These are phyloP conservation scores for Trypanosomatidae sp. DNA, from an alignment of 208 protist species.

Conservation along the genomic window DNA sequence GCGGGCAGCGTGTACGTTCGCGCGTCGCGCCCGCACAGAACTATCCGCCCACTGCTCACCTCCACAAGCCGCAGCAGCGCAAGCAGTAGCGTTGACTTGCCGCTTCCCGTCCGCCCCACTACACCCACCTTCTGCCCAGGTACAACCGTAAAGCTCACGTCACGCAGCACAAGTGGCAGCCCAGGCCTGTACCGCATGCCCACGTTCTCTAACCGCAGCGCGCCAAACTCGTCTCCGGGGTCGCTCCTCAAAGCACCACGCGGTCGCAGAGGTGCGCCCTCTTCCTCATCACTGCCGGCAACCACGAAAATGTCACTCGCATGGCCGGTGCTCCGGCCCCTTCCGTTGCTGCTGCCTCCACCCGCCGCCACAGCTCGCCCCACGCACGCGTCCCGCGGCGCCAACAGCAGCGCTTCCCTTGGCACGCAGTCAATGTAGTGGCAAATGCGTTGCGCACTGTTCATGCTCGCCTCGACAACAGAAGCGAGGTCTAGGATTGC, in stretches of 20 bases:
- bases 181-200: slow-evolving; percentile 66
- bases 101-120: slow-evolving; percentile 83
- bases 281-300: neutral
- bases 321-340: slow-evolving; percentile 4
- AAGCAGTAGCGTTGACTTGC: slow-evolving; percentile 85
- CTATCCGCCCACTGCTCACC: slow-evolving; percentile 50
- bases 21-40: slow-evolving; percentile 41
- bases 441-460: slow-evolving; percentile 76
- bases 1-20: slow-evolving; percentile 37
- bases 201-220: slow-evolving; percentile 31
- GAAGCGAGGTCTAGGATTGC: slow-evolving; percentile 58
- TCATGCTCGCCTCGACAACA: slow-evolving; percentile 81
- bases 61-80: slow-evolving; percentile 76
- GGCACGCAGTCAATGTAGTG: slow-evolving; percentile 65
- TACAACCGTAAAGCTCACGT: slow-evolving; percentile 26
- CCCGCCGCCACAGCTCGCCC: neutral
- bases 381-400: slow-evolving; percentile 10
- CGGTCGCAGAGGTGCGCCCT: neutral
- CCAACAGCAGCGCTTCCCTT: slow-evolving; percentile 44
- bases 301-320: no score
- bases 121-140: slow-evolving; percentile 81
- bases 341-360: neutral
- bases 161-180: slow-evolving; percentile 64
- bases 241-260: neutral
- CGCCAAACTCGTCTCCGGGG: no score